Evolutionary conservation across 805 yeast species (phyloP), one percentile per base, ranked within the genome.

Genomic region (Candida pseudofarinosa): DNA sequence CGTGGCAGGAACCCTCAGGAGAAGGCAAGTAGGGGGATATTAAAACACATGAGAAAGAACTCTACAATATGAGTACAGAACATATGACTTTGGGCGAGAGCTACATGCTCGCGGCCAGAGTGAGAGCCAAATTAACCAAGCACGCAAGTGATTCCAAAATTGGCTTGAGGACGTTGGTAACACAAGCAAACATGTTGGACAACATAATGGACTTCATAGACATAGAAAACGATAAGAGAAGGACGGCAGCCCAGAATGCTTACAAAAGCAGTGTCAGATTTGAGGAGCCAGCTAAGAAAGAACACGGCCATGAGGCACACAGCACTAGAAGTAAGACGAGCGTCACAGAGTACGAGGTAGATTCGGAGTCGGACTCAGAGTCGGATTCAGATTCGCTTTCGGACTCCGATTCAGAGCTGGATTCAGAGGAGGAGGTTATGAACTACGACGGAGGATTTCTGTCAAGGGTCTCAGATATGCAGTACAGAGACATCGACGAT

Each of bases 151-250:
- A 72, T 48, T 74, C 75, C 12, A 83, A 80, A 51, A 75, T 81
- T 26, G 65, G 79, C 41, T 68, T 83, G 39, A 69, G 85, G 38
- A 64, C 69, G 39, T 69, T 83, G 33, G 87, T 83, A 3, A 73
- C 80, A 33, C 89, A 84, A 60, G 88, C 89, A 16, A 84, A 83
- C 58, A 64, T 84, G 67, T 70, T 83, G 48, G 89, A 84, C 55
- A 71, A 68, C 47, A 57, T 83, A 40, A 80, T 84, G 76, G 86
- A 78, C 53, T 65, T 65, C 42, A 62, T 77, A 31, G 48, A 63
- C 38, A 53, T 46, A 32, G 64, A 62, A 47, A 53, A 66, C 31
- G 58, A 52, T 41, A 59, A 60, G 48, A 47, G 66, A 45, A 46
- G 46, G 31, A 42, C 42, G 43, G 48, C 40, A 44, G 44, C 34